Evolutionary conservation across 129 eudicot genomes (phyloP).

Genomic region (Glebionis coronaria): DNA sequence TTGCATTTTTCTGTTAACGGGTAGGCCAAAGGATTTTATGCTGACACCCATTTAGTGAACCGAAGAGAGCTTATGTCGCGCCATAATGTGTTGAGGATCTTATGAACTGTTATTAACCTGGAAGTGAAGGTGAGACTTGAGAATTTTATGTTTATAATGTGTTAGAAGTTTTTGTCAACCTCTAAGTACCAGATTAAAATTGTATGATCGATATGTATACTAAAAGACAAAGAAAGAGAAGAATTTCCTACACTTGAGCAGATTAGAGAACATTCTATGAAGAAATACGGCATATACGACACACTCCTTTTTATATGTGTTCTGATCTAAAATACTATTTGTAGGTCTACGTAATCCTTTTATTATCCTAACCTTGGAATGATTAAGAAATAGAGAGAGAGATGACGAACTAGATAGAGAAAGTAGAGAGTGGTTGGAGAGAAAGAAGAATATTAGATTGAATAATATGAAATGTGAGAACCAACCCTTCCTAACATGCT

Average conservation of each 20-base stretch:
- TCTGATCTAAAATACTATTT: too few species aligned
- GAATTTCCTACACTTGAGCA: constrained; percentile 68
- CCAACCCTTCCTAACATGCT: too few species aligned
- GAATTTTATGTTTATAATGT: not conserved
- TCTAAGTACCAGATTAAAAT: not conserved
- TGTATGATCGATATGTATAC: not conserved
- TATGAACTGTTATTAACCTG: constrained; percentile 90
- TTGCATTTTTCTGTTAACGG: constrained; percentile 28
- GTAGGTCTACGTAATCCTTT: too few species aligned
- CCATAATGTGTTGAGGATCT: constrained; percentile 96
- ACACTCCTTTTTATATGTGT: too few species aligned
- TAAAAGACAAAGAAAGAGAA: constrained; percentile 70
- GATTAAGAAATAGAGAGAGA: too few species aligned
- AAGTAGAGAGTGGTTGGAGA: too few species aligned
- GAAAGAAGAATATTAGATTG: too few species aligned
- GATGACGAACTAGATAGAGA: too few species aligned
- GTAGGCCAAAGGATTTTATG: constrained; percentile 81
- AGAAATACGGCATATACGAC: too few species aligned
- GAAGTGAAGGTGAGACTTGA: constrained; percentile 56
- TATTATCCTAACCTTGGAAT: too few species aligned
- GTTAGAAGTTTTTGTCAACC: not conserved
- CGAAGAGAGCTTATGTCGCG: constrained; percentile 97
- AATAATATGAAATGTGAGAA: too few species aligned
- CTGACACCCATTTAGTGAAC: constrained; percentile 92
- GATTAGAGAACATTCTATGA: constrained; percentile 74